Base-by-base conservation (phyloP, 176 grass and related monocot species). In the Elymus sibiricus region DNA sequence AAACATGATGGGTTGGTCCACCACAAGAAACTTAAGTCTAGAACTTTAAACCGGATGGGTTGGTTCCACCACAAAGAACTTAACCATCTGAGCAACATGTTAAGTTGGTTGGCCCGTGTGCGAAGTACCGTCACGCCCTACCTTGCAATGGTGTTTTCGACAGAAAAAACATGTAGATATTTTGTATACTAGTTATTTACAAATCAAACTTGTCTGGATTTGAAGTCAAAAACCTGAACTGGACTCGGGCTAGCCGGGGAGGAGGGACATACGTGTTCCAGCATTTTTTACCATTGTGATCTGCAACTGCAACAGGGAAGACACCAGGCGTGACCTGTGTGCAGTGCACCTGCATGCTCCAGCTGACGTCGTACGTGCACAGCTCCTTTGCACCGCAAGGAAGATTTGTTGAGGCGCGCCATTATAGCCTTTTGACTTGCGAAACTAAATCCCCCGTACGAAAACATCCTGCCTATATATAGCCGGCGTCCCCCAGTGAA, bases 401-500 rank as follows among this genome's bases (percentile, higher is more conserved):
- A 51, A 16, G 73, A 76, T 55, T 55, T 22, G 9, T 32, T 21
- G 74, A 21, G 9, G 74, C 17, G 74, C 15, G 74, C 49, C 74
- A 76, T 76, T 55, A 76, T 76, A 76, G 29, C 9, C 16, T 22
- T 12, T 76, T 76, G 73, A 76, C 73, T 55, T 53, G 44, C 16
- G 2, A 76, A 40, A 76, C 31, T 53, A 51, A 76, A 75, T 51
- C 47, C 44, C 15, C 74, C 16, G 46, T 9, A 34, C 44, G 28
- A 76, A 76, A 55, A 34, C 3, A 76, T 55, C 74, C 13, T 76
- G 74, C 44, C 74, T 76, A 76, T 76, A 76, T 76, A 76, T 76
- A 76, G 46, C 27, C 46, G 11, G 49, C 74, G 4, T 19, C 16
- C 34, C 19, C 16, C 27, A 34, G 15, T 11, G 74, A 13, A 34